Conservation (phyloP, 2,329 filamentous ascomycete species). For the Akanthomyces uredinophilus region DNA sequence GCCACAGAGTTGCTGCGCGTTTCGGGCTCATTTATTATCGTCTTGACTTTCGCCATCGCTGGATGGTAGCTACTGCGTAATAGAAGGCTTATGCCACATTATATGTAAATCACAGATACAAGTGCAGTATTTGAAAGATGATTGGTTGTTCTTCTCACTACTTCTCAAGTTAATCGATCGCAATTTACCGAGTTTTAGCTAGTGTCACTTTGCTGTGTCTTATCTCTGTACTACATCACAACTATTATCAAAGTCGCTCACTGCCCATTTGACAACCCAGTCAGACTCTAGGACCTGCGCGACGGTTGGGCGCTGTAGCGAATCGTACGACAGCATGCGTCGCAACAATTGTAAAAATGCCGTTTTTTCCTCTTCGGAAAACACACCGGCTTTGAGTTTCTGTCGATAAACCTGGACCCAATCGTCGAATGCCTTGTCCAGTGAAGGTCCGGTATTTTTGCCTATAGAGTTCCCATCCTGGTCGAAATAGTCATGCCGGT, state of each 20-base stretch:
- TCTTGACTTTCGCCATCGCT: too few relatives aligned
- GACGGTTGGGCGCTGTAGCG: constrained; percentile 25
- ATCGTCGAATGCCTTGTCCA: constrained; percentile 18
- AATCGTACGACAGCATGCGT: constrained; percentile 26
- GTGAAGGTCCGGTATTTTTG: constrained; percentile 18
- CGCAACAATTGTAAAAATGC: constrained; percentile 27
- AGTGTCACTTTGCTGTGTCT: too few relatives aligned
- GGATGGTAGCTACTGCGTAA: too few relatives aligned
- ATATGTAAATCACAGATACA: too few relatives aligned
- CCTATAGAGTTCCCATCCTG: not conserved
- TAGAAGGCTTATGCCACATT: too few relatives aligned
- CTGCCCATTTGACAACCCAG: constrained; percentile 31
- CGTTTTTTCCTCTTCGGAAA: constrained; percentile 20
- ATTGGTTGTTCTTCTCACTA: too few relatives aligned
- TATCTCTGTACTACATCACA: not conserved
- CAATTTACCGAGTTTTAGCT: too few relatives aligned
- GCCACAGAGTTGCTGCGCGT: too few relatives aligned
- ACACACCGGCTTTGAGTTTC: constrained; percentile 14
- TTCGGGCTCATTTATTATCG: too few relatives aligned
- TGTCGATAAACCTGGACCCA: not conserved
- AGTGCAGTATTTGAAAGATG: too few relatives aligned
- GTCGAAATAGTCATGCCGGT: not conserved
- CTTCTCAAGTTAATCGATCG: too few relatives aligned
- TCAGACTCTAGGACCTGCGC: constrained; percentile 27
- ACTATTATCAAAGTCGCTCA: not conserved